Conservation (phyloP, 148 eudicot species). For the Diospyros kaki region DNA sequence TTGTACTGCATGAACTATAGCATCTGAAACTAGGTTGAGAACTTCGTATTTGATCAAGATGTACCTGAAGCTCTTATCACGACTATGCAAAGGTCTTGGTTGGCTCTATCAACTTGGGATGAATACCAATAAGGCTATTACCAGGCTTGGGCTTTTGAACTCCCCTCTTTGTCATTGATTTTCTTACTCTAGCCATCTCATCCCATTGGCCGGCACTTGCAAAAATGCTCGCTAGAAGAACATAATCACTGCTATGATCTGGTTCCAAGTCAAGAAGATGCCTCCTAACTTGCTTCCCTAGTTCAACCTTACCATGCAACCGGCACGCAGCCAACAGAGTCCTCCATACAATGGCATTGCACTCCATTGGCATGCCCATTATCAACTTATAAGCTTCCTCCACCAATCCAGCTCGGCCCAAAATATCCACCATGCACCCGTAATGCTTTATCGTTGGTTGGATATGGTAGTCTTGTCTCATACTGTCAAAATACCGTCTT, state of each 20-base stretch:
- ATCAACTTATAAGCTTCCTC: constrained; percentile 22
- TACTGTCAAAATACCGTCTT: constrained; percentile 13
- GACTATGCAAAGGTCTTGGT: neutral
- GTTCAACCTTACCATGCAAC: constrained; percentile 19
- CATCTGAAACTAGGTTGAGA: too few species aligned
- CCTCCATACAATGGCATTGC: constrained; percentile 29
- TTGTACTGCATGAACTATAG: neutral
- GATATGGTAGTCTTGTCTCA: constrained; percentile 17
- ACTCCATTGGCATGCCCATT: constrained; percentile 21
- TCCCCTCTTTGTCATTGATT: constrained; percentile 15
- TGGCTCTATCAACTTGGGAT: neutral
- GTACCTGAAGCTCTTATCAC: neutral
- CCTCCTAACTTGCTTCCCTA: constrained; percentile 24
- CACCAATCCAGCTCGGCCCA: constrained; percentile 20
- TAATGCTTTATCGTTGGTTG: constrained; percentile 22
- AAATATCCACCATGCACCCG: constrained; percentile 28
- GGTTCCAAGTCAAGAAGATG: constrained; percentile 25
- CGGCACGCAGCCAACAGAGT: constrained; percentile 24
- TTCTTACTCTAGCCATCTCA: constrained; percentile 15
- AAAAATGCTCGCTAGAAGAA: constrained; percentile 27
- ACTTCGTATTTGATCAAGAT: too few species aligned
- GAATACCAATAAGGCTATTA: constrained; percentile 16
- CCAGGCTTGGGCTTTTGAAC: constrained; percentile 26
- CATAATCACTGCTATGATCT: constrained; percentile 33
- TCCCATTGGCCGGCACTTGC: constrained; percentile 24